phyloP scores from a whole-genome alignment of 805 yeast genomes.

The Metschnikowia chrysomelidarum region DNA sequence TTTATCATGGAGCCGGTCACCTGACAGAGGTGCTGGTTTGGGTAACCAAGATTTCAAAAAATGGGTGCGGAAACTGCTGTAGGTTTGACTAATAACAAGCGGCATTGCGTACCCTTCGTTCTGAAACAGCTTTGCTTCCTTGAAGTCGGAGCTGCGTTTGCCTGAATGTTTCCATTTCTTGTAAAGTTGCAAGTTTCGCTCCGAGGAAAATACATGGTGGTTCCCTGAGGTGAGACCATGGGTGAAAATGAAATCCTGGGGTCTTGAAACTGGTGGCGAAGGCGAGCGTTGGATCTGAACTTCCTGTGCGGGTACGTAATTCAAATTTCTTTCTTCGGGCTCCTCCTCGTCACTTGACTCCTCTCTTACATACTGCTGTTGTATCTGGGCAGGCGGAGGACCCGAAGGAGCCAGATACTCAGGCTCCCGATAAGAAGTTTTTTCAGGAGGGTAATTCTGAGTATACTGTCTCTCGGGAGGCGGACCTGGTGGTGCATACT shows the following conservation, averaged over 20 bases:
- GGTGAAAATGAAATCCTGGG: slow-evolving; percentile 8
- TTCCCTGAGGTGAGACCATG: slow-evolving; percentile 5
- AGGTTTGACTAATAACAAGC: slow-evolving; percentile 9
- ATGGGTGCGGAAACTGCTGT: slow-evolving; percentile 5
- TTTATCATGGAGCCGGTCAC: slow-evolving; percentile 13
- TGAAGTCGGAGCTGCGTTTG: slow-evolving; percentile 6
- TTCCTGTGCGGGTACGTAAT: no score
- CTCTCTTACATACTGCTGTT: no score
- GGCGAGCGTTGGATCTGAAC: no score
- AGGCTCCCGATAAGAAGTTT: no score
- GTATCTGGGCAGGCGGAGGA: no score
- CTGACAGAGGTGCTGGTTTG: slow-evolving; percentile 10
- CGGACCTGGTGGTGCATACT: no score
- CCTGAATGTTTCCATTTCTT: slow-evolving; percentile 8
- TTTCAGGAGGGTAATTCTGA: no score
- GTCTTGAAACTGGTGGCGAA: no score
- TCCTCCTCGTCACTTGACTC: no score
- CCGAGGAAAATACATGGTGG: slow-evolving; percentile 12
- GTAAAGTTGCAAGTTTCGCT: slow-evolving; percentile 8
- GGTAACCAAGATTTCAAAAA: slow-evolving; percentile 11
- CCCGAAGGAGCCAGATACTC: no score
- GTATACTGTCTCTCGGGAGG: no score
- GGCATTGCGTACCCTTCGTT: slow-evolving; percentile 12
- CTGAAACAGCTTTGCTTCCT: slow-evolving; percentile 12
- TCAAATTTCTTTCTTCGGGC: no score